These are phyloP conservation scores for Mrakia gelida DNA, from an alignment of 768 basidiomycete genomes.

Conservation along the genomic window DNA sequence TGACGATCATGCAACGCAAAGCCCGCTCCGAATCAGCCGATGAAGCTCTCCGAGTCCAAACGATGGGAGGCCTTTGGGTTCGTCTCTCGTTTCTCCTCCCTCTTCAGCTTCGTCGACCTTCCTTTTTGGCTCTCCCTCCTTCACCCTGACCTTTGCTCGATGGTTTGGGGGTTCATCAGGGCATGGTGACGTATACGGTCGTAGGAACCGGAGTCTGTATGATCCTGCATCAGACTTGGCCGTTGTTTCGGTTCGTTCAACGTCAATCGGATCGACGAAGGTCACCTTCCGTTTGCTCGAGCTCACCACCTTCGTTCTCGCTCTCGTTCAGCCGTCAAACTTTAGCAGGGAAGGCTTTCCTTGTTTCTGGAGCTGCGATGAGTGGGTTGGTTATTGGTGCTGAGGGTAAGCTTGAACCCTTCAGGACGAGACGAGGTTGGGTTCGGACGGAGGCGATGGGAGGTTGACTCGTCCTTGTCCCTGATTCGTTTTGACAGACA, in stretches of 20 bases:
- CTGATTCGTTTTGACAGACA: too few relatives aligned
- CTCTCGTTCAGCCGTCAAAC: conserved; percentile 18
- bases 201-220: conserved; percentile 7
- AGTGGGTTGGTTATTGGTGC: conserved; percentile 23
- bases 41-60: conserved; percentile 17
- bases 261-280: not conserved
- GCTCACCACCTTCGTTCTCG: not conserved
- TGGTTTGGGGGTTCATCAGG: not conserved
- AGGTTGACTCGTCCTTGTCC: not conserved
- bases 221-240: conserved; percentile 23
- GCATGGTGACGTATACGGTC: conserved; percentile 28
- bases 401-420: not conserved
- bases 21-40: not conserved
- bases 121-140: not conserved
- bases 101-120: not conserved
- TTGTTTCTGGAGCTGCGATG: conserved; percentile 25
- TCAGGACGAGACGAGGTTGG: too few relatives aligned
- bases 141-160: not conserved
- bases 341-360: conserved; percentile 26
- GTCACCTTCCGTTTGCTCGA: not conserved
- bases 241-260: conserved; percentile 27
- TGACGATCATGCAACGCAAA: conserved; percentile 23
- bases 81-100: not conserved
- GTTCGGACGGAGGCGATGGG: too few relatives aligned
- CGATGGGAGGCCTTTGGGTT: conserved; percentile 13